Conservation (phyloP, 2,329 filamentous ascomycete species). For the Domatiomyces globalis region DNA sequence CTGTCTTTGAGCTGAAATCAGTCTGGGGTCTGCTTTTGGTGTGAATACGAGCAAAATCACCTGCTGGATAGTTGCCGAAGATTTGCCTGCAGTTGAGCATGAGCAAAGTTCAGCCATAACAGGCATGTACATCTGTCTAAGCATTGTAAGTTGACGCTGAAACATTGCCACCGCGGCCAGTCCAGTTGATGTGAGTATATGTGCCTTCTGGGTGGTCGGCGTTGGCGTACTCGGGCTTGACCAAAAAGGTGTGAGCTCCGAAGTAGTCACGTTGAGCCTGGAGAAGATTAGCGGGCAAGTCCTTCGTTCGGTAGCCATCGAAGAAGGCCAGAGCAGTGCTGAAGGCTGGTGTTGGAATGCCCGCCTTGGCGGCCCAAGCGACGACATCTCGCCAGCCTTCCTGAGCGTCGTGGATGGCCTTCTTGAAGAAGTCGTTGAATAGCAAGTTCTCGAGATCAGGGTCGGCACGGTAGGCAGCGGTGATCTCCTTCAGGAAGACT, state of each 20-base stretch:
- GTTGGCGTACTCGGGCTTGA: slow-evolving; percentile 67
- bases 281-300: slow-evolving; percentile 93
- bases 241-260: slow-evolving; percentile 77
- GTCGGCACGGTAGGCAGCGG: slow-evolving; percentile 85
- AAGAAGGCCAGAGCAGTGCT: slow-evolving; percentile 96
- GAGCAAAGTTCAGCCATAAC: no score
- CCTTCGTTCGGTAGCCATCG: slow-evolving; percentile 93
- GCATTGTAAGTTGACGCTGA: slow-evolving; percentile 96
- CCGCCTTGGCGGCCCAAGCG: slow-evolving; percentile 79
- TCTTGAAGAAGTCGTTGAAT: slow-evolving; percentile 99
- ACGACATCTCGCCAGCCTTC: slow-evolving; percentile 83
- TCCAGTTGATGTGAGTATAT: slow-evolving; percentile 99
- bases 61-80: neutral
- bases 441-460: slow-evolving; percentile 94
- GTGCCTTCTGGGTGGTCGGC: slow-evolving; percentile 70
- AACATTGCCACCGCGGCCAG: slow-evolving; percentile 90
- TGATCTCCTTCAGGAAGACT: slow-evolving; percentile 99
- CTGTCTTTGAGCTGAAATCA: neutral
- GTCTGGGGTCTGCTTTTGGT: neutral
- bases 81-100: no score
- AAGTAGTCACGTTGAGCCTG: slow-evolving; percentile 99
- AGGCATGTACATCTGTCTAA: slow-evolving; percentile 37
- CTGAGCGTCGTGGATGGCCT: slow-evolving; percentile 95
- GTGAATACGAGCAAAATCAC: no score
- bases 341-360: slow-evolving; percentile 93